A percentile compares a stretch with the other conserved stretches of the same genome.
Evolutionary conservation across 495 filamentous ascomycete genomes (phyloP).

Genomic region (Acidomyces sp.): DNA sequence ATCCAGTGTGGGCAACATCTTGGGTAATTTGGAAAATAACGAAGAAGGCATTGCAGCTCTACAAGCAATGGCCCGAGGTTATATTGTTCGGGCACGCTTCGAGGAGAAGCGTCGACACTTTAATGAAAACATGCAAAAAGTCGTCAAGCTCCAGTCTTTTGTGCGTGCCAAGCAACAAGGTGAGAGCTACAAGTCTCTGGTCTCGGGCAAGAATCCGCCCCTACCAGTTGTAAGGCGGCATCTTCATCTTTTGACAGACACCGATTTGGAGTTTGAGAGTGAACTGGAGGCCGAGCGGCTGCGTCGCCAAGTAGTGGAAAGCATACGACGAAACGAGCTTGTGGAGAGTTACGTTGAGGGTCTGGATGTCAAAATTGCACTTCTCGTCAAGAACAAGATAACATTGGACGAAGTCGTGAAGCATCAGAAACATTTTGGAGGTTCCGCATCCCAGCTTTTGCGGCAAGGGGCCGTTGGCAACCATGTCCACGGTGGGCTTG

Average conservation of each 20-base stretch:
- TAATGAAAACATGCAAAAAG: constrained; percentile 94
- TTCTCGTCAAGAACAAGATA: constrained; percentile 98
- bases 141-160: constrained; percentile 96
- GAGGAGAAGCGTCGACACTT: constrained; percentile 78
- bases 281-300: constrained; percentile 91
- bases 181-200: constrained; percentile 91
- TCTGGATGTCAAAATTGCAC: constrained; percentile 95
- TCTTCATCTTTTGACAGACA: constrained; percentile 94
- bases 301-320: constrained; percentile 88
- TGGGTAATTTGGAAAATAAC: constrained; percentile 65
- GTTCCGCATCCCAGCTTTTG: constrained; percentile 27
- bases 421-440: constrained; percentile 93
- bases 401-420: constrained; percentile 95
- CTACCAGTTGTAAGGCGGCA: constrained; percentile 95
- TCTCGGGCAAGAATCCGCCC: constrained; percentile 92
- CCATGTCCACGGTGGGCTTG: constrained; percentile 64
- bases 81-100: constrained; percentile 59
- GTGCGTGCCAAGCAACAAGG: constrained; percentile 87
- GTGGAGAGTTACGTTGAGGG: constrained; percentile 97
- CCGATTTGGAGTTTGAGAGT: constrained; percentile 97
- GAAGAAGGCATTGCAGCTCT: constrained; percentile 61
- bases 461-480: constrained; percentile 5
- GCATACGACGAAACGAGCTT: constrained; percentile 92
- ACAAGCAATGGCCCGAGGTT: constrained; percentile 63
- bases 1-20: constrained; percentile 50